Evolutionary conservation across 2,329 filamentous ascomycete genomes (phyloP).

Genomic region (Sclerotiophoma versabilis): DNA sequence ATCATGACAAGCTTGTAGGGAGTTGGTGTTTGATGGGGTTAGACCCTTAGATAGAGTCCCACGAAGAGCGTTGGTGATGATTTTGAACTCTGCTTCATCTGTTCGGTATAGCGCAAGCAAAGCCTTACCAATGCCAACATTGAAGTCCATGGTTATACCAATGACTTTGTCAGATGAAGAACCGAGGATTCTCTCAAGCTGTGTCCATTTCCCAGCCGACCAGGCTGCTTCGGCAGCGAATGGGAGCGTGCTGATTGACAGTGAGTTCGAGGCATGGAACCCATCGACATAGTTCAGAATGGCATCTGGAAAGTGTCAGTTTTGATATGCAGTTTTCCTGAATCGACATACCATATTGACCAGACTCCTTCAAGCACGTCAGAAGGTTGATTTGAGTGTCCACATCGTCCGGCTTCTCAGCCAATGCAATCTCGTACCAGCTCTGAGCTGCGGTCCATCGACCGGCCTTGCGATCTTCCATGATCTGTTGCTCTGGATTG

Average conservation of each 20-base stretch:
- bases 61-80: conserved; percentile 69
- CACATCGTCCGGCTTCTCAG: conserved; percentile 76
- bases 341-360: conserved; percentile 76
- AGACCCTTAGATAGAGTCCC: conserved; percentile 75
- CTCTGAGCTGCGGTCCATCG: conserved; percentile 94
- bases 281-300: conserved; percentile 86
- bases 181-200: conserved; percentile 68
- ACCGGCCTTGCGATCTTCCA: conserved; percentile 91
- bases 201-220: conserved; percentile 83
- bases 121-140: conserved; percentile 77
- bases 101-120: conserved; percentile 66
- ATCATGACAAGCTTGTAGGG: conserved; percentile 83
- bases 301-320: conserved; percentile 65
- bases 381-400: conserved; percentile 85
- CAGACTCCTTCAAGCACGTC: conserved; percentile 91
- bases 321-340: conserved; percentile 13
- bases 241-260: conserved; percentile 66
- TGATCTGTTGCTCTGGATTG: conserved; percentile 91
- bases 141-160: conserved; percentile 70
- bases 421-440: conserved; percentile 93
- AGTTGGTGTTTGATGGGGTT: conserved; percentile 78
- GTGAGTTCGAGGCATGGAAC: conserved; percentile 59
- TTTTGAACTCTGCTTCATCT: conserved; percentile 60
- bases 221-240: conserved; percentile 92
- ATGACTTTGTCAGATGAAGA: conserved; percentile 53